Base-by-base conservation (phyloP, 306 rosid genomes). In the Sophora flavescens region DNA sequence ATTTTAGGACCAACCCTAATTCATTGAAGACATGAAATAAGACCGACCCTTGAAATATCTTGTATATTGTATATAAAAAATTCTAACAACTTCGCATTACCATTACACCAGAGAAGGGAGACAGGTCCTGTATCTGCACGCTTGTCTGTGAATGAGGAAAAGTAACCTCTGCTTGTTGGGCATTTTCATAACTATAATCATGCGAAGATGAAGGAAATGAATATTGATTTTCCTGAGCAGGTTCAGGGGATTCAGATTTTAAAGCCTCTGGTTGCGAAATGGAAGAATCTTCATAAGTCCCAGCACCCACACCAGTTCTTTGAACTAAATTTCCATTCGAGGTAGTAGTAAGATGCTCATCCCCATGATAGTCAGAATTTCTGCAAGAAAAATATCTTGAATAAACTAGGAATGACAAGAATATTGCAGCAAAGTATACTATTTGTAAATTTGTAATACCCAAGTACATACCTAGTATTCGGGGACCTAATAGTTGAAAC, bases 21-120 rank as follows among this genome's bases (percentile, higher is more conserved):
- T 36, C 47, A 82, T 17, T 33, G 2, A 63, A 32, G 26, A 48
- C 52, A 22, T 54, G 72, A 62, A 67, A 22, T 33, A 61, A 28
- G 28, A 68, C 41, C 44, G 50, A 30, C 18, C 41, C 9, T 62
- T 54, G 47, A 62, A 68, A 64, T 22, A 59, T 17, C 35, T 16
- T 68, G 47, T 15, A n/a, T 42, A 57, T 16, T 15, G 73, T 74
- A 80, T n/a, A 61, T 47, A 15, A 8, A 74, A 75, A 56, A 48
- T 28, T 70, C 17, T 41, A 41, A 52, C 44, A 16, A 63, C 47
- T 50, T 63, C 60, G 74, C 11, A 72, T 89, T 88, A 96, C 98
- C 99, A 92, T 91, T 42, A 90, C 93, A 76, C 84, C 91, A 22
- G 96, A 86, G 86, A 93, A 91, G 10, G 93, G 81, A 75, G 91